Conservation (phyloP, 441 rosid species). For the Adansonia gregorii region DNA sequence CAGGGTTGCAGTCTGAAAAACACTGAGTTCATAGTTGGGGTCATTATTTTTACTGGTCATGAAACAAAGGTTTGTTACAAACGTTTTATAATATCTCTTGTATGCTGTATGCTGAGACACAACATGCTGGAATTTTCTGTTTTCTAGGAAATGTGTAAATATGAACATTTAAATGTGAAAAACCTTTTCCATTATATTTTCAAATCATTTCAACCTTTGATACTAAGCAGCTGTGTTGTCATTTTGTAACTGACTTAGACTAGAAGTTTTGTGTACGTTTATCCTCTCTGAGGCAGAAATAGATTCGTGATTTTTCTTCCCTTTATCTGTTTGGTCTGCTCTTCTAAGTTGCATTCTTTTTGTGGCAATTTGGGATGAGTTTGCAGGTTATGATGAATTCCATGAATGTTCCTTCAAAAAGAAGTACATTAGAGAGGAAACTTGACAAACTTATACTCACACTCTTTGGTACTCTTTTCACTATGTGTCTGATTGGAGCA, state of each 20-base stretch:
- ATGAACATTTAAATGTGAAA: not conserved
- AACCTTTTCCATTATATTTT: conserved; percentile 19
- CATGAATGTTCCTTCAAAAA: conserved; percentile 97
- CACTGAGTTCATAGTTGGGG: conserved; percentile 84
- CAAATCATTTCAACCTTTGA: conserved; percentile 10
- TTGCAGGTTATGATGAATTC: conserved; percentile 99
- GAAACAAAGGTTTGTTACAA: conserved; percentile 82
- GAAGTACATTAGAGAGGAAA: conserved; percentile 98
- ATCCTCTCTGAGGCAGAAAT: not conserved
- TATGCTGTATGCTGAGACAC: not conserved
- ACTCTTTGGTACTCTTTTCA: conserved; percentile 81
- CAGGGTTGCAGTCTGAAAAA: conserved; percentile 99
- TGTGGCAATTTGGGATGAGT: conserved; percentile 35
- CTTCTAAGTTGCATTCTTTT: conserved; percentile 15
- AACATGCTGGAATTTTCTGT: not conserved
- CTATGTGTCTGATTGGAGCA: conserved; percentile 90
- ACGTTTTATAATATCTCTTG: not conserved
- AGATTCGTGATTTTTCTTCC: not conserved
- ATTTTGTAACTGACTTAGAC: not conserved
- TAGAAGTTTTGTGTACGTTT: conserved; percentile 1
- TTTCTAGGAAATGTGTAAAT: conserved; percentile 6
- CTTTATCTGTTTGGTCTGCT: not conserved
- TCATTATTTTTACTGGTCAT: conserved; percentile 88
- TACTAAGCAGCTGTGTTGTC: conserved; percentile 7
- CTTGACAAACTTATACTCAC: conserved; percentile 96